These are phyloP conservation scores for Fragilaria crotonensis DNA, from an alignment of 108 stramenopile genomes.

Conservation along the genomic window DNA sequence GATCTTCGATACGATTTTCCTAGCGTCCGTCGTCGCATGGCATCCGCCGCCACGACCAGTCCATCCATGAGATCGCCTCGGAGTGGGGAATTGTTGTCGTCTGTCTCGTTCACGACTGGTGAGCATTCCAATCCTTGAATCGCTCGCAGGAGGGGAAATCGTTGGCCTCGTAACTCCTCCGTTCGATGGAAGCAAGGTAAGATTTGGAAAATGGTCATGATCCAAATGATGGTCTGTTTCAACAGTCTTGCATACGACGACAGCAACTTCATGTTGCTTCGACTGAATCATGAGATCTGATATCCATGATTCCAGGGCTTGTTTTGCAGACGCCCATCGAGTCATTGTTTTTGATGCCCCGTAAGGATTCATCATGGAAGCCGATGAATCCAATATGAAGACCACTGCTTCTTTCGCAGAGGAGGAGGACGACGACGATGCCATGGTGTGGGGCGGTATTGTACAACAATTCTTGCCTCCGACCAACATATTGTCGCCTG, in stretches of 20 bases:
- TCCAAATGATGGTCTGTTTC: conserved; percentile 48
- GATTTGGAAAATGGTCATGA: conserved; percentile 48
- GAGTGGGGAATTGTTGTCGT: too few relatives aligned
- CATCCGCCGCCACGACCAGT: conserved; percentile 68
- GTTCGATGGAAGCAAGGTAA: conserved; percentile 40
- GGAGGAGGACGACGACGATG: too few relatives aligned
- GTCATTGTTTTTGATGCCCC: conserved; percentile 6
- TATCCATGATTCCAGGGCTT: conserved; percentile 34
- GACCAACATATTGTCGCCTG: too few relatives aligned
- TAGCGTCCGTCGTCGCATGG: conserved; percentile 44
- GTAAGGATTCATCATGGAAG: conserved; percentile 50
- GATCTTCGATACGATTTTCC: conserved; percentile 47
- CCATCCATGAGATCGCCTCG: conserved; percentile 66
- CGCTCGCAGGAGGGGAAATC: conserved; percentile 32
- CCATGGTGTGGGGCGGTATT: too few relatives aligned
- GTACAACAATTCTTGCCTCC: too few relatives aligned
- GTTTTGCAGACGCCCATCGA: conserved; percentile 40
- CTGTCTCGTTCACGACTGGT: conserved; percentile 1
- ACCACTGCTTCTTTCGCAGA: conserved; percentile 60
- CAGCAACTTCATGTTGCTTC: conserved; percentile 43
- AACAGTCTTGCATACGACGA: conserved; percentile 47
- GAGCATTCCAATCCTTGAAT: conserved; percentile 29
- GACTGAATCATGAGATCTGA: conserved; percentile 57
- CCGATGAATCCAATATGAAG: conserved; percentile 56
- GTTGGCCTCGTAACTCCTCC: conserved; percentile 29